phyloP scores from a whole-genome alignment of 225 moss, liverwort and hornwort genomes.

The Marchantia paleacea region DNA sequence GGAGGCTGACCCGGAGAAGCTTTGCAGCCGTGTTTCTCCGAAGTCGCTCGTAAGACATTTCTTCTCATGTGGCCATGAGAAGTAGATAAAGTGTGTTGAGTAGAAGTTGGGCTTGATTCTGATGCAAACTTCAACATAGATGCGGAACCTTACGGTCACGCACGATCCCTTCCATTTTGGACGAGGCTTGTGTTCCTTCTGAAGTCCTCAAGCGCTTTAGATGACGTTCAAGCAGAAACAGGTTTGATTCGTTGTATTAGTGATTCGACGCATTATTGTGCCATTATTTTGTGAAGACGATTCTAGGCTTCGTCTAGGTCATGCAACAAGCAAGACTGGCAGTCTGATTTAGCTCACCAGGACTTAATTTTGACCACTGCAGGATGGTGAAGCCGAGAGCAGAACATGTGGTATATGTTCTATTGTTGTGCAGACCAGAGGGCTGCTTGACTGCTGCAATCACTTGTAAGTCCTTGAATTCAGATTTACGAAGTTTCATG shows the following conservation, averaged over 20 bases:
- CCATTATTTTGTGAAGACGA: background rate
- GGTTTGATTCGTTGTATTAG: too few relatives aligned
- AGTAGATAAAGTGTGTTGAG: background rate
- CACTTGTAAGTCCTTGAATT: conserved; percentile 57
- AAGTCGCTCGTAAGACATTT: conserved; percentile 1
- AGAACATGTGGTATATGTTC: conserved; percentile 83
- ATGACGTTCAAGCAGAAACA: background rate
- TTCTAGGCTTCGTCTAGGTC: background rate
- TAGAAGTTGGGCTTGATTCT: background rate
- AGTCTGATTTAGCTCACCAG: background rate
- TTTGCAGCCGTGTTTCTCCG: background rate
- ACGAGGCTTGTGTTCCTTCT: background rate
- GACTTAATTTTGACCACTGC: background rate
- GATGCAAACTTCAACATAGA: background rate
- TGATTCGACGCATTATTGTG: background rate
- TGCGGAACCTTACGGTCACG: background rate
- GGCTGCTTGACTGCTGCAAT: conserved; percentile 85
- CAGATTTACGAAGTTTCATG: background rate
- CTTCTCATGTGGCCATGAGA: background rate
- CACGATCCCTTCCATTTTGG: background rate
- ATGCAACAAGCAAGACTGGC: background rate
- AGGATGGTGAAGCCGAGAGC: conserved; percentile 47
- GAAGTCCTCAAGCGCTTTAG: background rate
- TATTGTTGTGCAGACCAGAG: conserved; percentile 52
- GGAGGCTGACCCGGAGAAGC: conserved; percentile 8